A percentile compares a stretch with the other conserved stretches of the same genome.
These are phyloP conservation scores for Pneumocystis oryctolagi DNA, from an alignment of 1,139 yeast genomes.

Conservation along the genomic window DNA sequence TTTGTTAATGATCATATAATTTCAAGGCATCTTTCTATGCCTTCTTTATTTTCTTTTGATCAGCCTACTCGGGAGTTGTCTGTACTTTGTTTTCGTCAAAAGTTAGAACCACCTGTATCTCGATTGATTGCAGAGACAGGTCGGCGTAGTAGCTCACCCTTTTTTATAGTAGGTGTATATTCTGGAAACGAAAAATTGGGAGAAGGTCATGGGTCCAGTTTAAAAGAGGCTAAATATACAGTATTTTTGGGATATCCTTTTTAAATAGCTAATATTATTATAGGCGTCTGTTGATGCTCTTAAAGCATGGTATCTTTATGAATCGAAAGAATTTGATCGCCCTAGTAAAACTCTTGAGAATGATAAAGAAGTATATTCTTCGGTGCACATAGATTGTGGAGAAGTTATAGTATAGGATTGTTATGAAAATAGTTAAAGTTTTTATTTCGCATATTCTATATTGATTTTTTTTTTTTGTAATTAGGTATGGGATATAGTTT, in stretches of 20 bases:
- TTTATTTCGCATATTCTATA: background rate
- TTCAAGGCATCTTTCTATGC: conserved; percentile 61
- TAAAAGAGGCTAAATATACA: conserved; percentile 58
- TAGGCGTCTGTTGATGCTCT: conserved; percentile 85
- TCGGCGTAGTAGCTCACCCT: conserved; percentile 67
- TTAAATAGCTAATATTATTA: conserved; percentile 25
- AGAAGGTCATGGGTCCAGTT: conserved; percentile 88
- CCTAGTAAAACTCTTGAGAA: conserved; percentile 39
- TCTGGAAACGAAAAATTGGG: conserved; percentile 72
- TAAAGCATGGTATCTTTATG: conserved; percentile 80
- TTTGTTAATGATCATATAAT: conserved; percentile 62
- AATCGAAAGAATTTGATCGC: conserved; percentile 47
- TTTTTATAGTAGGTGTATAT: conserved; percentile 83
- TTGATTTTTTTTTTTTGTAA: background rate
- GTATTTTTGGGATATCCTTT: background rate
- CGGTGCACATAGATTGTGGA: conserved; percentile 21
- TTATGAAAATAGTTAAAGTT: background rate
- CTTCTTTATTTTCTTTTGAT: conserved; percentile 60
- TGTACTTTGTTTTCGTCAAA: conserved; percentile 61
- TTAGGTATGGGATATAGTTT: background rate
- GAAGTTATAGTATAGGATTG: conserved; percentile 21
- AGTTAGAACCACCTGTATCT: conserved; percentile 60
- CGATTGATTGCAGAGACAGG: conserved; percentile 89
- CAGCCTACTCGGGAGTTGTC: conserved; percentile 80
- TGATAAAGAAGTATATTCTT: conserved; percentile 14